phyloP scores from a whole-genome alignment of 805 yeast genomes.

The Kazachstania taianensis region DNA sequence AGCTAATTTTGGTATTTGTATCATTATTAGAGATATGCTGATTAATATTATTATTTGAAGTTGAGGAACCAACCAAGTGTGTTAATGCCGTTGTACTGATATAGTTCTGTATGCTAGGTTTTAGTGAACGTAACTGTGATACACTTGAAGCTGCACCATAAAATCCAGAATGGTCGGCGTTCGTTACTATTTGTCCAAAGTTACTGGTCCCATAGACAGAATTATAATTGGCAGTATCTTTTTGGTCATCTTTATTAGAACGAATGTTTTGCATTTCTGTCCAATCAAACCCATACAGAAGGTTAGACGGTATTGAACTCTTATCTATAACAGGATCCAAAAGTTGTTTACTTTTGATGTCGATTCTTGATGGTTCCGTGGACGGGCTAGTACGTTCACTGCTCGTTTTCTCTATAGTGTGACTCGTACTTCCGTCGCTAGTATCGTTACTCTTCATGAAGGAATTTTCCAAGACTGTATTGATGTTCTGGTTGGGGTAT shows the following conservation, averaged over 20 bases:
- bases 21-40: slow-evolving; percentile 1
- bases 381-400: no score
- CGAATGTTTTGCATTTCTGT: slow-evolving; percentile 25
- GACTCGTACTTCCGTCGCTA: background rate
- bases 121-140: slow-evolving; percentile 39
- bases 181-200: slow-evolving; percentile 12
- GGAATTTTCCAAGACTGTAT: slow-evolving; percentile 15
- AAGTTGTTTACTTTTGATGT: background rate
- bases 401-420: background rate
- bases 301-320: slow-evolving; percentile 2
- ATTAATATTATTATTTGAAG: no score
- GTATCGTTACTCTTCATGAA: background rate
- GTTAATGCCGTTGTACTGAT: background rate
- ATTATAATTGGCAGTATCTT: slow-evolving; percentile 13
- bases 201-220: no score
- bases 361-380: no score
- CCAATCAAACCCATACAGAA: slow-evolving; percentile 47
- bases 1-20: background rate
- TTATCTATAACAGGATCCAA: background rate
- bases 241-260: slow-evolving; percentile 25
- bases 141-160: slow-evolving; percentile 58
- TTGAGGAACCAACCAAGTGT: background rate
- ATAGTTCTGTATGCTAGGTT: slow-evolving; percentile 1
- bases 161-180: slow-evolving; percentile 48
- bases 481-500: slow-evolving; percentile 39